These are phyloP conservation scores for Neurospora crassa DNA, from an alignment of 2,329 filamentous ascomycete genomes.

Conservation along the genomic window DNA sequence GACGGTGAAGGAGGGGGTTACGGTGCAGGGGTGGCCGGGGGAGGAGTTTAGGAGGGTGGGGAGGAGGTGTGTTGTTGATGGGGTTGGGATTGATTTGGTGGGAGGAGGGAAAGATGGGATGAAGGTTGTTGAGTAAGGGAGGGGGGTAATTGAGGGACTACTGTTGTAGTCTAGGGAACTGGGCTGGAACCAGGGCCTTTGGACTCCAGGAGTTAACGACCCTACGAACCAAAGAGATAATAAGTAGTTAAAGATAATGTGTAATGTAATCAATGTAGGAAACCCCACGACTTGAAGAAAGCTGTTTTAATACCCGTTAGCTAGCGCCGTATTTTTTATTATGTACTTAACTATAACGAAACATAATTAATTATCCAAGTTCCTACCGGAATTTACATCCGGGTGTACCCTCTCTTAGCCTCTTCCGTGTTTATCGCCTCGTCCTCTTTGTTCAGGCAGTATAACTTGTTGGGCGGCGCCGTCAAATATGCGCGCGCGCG, in stretches of 20 bases:
- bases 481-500: too few species aligned
- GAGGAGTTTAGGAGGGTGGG: constrained; percentile 26
- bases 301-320: not conserved
- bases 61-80: not conserved
- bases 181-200: not conserved
- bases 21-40: constrained; percentile 47
- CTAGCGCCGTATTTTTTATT: not conserved
- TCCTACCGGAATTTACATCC: too few species aligned
- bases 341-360: not conserved
- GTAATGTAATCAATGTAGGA: not conserved
- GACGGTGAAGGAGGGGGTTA: constrained; percentile 37
- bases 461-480: too few species aligned
- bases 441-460: too few species aligned
- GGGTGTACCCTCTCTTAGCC: too few species aligned
- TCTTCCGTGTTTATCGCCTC: too few species aligned
- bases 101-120: not conserved
- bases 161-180: not conserved
- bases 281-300: not conserved
- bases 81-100: not conserved
- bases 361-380: not conserved
- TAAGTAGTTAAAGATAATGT: not conserved
- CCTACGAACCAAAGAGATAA: not conserved
- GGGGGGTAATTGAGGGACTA: not conserved
- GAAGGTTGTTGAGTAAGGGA: not conserved
- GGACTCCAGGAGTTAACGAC: not conserved